phyloP scores from a whole-genome alignment of 176 grass and related monocot species.

The Carex scoparia region DNA sequence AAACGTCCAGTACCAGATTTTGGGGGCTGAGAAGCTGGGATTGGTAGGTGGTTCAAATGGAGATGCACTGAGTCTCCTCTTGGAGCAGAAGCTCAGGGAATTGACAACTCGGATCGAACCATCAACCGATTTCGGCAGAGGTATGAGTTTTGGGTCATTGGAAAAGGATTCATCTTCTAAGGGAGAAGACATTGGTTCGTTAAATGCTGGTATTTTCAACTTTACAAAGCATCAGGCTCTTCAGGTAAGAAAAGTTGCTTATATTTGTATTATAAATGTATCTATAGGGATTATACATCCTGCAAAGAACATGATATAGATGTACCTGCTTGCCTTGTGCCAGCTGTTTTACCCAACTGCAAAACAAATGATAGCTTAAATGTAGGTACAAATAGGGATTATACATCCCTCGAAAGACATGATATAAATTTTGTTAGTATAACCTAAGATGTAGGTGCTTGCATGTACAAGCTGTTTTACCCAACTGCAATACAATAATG shows the following conservation, averaged over 20 bases:
- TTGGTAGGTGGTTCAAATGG: slow-evolving; percentile 47
- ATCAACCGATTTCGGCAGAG: slow-evolving; percentile 44
- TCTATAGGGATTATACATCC: not conserved
- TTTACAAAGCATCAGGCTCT: slow-evolving; percentile 6
- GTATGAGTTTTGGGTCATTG: slow-evolving; percentile 29
- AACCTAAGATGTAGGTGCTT: not conserved
- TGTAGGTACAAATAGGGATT: not conserved
- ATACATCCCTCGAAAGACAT: not conserved
- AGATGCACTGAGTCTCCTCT: slow-evolving; percentile 69
- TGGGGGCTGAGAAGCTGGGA: slow-evolving; percentile 23
- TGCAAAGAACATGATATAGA: not conserved
- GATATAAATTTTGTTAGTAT: no score
- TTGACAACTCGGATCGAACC: slow-evolving; percentile 47
- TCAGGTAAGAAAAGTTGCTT: slow-evolving; percentile 9
- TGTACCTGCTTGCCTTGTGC: not conserved
- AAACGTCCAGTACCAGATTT: slow-evolving; percentile 13
- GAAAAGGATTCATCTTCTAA: not conserved
- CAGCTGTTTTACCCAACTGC: not conserved
- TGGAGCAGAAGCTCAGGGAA: slow-evolving; percentile 75
- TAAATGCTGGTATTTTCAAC: slow-evolving; percentile 14
- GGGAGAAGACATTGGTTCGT: not conserved
- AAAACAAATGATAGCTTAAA: not conserved
- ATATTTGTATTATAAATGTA: not conserved
- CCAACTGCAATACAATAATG: not conserved
- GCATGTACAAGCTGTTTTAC: not conserved